Conservation (phyloP, 208 protist species). For the Trypanosoma theileri region DNA sequence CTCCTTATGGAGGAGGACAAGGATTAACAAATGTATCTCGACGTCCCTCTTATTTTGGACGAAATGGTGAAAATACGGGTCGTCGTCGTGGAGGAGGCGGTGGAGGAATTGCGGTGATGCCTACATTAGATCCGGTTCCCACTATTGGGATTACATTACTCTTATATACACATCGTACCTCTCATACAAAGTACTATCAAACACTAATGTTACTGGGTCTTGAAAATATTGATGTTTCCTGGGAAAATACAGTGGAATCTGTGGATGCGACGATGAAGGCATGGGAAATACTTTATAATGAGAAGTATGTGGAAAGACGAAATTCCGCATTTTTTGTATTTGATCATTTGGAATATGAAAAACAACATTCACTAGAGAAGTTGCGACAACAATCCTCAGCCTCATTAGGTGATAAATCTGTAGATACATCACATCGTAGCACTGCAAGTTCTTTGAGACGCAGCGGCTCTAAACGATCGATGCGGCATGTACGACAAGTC, state of each 20-base stretch:
- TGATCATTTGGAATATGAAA: constrained; percentile 26
- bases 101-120: constrained; percentile 26
- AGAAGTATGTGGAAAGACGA: constrained; percentile 54
- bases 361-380: not conserved
- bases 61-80: not conserved
- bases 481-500: constrained; percentile 16
- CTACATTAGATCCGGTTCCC: constrained; percentile 50
- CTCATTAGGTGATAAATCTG: too few relatives aligned
- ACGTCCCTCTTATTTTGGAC: too few relatives aligned
- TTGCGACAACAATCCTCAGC: not conserved
- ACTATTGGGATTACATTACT: constrained; percentile 76
- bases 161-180: constrained; percentile 75
- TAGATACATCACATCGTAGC: too few relatives aligned
- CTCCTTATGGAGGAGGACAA: too few relatives aligned
- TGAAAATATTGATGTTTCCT: constrained; percentile 69
- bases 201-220: constrained; percentile 71
- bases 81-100: constrained; percentile 24
- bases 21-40: too few relatives aligned
- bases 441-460: not conserved
- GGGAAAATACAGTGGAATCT: constrained; percentile 37
- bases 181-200: constrained; percentile 81
- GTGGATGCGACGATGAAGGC: constrained; percentile 52
- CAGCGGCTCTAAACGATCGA: not conserved
- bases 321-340: constrained; percentile 17
- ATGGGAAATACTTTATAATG: constrained; percentile 71